Conservation (phyloP, 1,284 basidiomycete species). For the Vanrija sp. region DNA sequence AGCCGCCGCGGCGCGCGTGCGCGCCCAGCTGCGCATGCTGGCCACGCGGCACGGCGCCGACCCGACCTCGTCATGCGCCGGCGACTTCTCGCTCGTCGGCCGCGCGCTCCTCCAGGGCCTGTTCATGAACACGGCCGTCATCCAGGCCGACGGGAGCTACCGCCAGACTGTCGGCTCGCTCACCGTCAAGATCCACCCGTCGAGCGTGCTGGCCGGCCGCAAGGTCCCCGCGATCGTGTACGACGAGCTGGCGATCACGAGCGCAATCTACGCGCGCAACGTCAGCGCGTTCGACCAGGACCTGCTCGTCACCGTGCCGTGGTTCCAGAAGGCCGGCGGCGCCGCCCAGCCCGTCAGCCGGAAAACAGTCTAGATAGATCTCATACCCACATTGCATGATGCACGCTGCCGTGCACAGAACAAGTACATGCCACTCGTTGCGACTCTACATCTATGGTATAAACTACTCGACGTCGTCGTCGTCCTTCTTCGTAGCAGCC, state of each 20-base stretch:
- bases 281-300: slow-evolving; percentile 72
- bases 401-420: too few species aligned
- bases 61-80: slow-evolving; percentile 57
- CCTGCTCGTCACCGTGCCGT: slow-evolving; percentile 53
- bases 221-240: slow-evolving; percentile 81
- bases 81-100: slow-evolving; percentile 61
- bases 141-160: slow-evolving; percentile 77
- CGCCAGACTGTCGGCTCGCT: slow-evolving; percentile 74
- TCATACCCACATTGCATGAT: too few species aligned
- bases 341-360: slow-evolving; percentile 9
- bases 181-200: slow-evolving; percentile 80
- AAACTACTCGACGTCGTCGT: too few species aligned
- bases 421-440: too few species aligned
- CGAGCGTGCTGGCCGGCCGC: slow-evolving; percentile 71
- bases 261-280: slow-evolving; percentile 77
- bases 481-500: too few species aligned
- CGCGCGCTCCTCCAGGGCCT: slow-evolving; percentile 69
- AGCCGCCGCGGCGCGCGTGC: slow-evolving; percentile 75
- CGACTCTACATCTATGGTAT: too few species aligned
- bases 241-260: slow-evolving; percentile 82
- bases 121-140: slow-evolving; percentile 73
- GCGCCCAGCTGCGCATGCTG: slow-evolving; percentile 69
- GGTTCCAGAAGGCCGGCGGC: slow-evolving; percentile 32
- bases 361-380: slow-evolving; percentile 3
- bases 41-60: slow-evolving; percentile 64